Evolutionary conservation across 306 rosid genomes (phyloP).

Genomic region (Senna siamea): DNA sequence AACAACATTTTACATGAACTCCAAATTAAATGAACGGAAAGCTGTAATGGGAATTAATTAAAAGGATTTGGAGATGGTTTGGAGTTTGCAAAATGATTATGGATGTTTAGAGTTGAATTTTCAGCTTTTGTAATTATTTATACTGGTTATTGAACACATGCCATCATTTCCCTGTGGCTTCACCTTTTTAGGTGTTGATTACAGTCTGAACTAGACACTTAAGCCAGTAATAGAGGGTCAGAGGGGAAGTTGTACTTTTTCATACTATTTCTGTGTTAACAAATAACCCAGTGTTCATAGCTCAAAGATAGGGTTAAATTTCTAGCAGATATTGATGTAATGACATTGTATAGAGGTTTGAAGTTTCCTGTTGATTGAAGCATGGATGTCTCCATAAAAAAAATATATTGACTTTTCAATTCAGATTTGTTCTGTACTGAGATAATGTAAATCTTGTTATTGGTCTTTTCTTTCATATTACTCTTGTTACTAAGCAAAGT

Average conservation of each 20-base stretch:
- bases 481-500: background rate
- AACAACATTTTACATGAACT: background rate
- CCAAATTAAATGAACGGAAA: background rate
- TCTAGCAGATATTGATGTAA: conserved; percentile 12
- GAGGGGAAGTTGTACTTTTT: background rate
- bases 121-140: conserved; percentile 3
- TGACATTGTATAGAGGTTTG: conserved; percentile 19
- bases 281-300: background rate
- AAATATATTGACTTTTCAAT: conserved; percentile 13
- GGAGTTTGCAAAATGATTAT: conserved; percentile 7
- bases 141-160: too few species aligned
- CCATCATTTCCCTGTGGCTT: background rate
- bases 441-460: conserved; percentile 23
- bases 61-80: conserved; percentile 3
- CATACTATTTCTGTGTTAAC: background rate
- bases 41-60: background rate
- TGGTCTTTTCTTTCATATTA: conserved; percentile 10
- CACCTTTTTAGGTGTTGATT: conserved; percentile 19
- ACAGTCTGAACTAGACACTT: conserved; percentile 5
- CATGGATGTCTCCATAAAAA: background rate
- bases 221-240: background rate
- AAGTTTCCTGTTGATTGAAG: conserved; percentile 13
- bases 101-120: conserved; percentile 9
- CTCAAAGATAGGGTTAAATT: conserved; percentile 5
- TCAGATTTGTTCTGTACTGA: conserved; percentile 7